Base-by-base conservation (phyloP, 306 rosid species). In the Pyrus pyrifolia region DNA sequence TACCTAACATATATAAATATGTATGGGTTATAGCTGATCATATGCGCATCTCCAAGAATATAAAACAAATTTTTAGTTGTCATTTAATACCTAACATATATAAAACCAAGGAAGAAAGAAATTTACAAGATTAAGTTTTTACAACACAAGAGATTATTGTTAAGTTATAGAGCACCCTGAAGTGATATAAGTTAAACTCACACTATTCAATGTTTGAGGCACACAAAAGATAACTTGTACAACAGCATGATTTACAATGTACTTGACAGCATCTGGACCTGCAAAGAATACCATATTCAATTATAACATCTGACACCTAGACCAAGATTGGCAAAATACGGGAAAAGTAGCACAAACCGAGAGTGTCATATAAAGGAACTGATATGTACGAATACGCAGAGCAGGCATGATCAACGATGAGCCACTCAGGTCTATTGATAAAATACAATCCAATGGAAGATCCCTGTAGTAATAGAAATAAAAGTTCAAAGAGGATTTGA, bases 191-290 rank as follows among this genome's bases (percentile, higher is more conserved):
- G 68, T 67, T 74, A 38, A 75, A 92, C 99, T 90, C 87, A 95
- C 99, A 57, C 73, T 68, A 78, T 91, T 92, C 83, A 95, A 83
- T 58, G 99, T 90, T 80, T 95, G 78, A 70, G 98, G 87, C 68
- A 88, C 97, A 80, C 99, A 95, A 87, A 95, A 95, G 85, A 95
- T 86, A 87, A 79, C 97, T 90, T 92, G 90, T 19, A 91, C 86
- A 72, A 38, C 60, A 62, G 99, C 99, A 83, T 95, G 99, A 80
- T 84, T 73, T 78, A 77, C 93, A 79, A 95, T 92, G 81, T 74
- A 95, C 79, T 88, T 89, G 87, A 90, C 97, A 75, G 99, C 97
- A 77, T 95, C 99, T 29, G 99, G 99, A 85, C 99, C 99, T 95
- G 85, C 76, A 82, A 58, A 73, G 67, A 35, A 80, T 70, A 68